Conservation (phyloP, 202 grass and related monocot genomes). For the Carex arenaria region DNA sequence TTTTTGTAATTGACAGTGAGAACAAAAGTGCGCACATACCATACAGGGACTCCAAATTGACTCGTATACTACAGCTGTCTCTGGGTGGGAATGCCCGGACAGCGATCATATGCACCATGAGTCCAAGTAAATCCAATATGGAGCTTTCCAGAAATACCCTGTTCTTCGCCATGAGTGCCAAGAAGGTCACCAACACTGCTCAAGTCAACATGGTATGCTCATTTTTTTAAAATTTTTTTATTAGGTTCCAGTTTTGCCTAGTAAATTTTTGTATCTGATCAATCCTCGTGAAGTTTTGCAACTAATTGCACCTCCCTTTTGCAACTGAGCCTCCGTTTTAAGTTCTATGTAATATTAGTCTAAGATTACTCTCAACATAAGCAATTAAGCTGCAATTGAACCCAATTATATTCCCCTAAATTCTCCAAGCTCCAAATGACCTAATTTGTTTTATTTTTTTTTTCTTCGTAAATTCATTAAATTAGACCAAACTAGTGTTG, state of each 20-base stretch:
- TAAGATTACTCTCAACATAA: not conserved
- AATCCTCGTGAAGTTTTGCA: not conserved
- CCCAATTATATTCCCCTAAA: not conserved
- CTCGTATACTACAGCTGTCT: conserved; percentile 78
- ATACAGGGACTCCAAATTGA: conserved; percentile 88
- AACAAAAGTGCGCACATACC: conserved; percentile 80
- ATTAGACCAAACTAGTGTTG: too few species aligned
- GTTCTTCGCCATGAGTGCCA: conserved; percentile 76
- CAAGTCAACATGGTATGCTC: conserved; percentile 69
- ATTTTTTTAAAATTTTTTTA: not conserved
- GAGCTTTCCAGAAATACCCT: conserved; percentile 93
- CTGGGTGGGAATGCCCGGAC: conserved; percentile 94
- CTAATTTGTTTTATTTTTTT: not conserved
- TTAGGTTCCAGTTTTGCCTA: not conserved
- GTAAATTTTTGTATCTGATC: not conserved
- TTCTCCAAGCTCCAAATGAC: not conserved
- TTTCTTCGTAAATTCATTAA: not conserved
- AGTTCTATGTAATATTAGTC: not conserved
- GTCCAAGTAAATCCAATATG: conserved; percentile 61
- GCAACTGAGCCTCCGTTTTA: not conserved
- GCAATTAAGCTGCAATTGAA: conserved; percentile 1
- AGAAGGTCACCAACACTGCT: conserved; percentile 70
- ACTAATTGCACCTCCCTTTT: not conserved
- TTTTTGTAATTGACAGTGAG: conserved; percentile 39
- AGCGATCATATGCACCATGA: conserved; percentile 86